These are phyloP conservation scores for Pseudozyma hubeiensis DNA, from an alignment of 1,284 basidiomycete genomes.

Conservation along the genomic window DNA sequence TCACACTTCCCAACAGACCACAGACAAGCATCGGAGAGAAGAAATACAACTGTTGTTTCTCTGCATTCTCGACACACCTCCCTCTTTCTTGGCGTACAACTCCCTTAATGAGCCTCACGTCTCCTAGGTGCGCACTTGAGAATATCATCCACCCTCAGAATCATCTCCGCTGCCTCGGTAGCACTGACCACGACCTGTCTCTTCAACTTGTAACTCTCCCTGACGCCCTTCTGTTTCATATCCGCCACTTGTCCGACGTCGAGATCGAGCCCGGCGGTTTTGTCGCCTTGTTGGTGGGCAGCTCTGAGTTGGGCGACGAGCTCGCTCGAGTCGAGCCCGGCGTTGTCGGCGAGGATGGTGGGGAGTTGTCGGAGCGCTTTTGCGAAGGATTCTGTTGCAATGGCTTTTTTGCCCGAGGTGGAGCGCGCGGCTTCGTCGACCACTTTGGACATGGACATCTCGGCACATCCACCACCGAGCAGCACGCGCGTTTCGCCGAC, in stretches of 20 bases:
- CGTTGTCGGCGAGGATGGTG: conserved; percentile 96
- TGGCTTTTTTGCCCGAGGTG: conserved; percentile 92
- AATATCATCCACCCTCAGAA: conserved; percentile 82
- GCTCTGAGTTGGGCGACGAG: conserved; percentile 89
- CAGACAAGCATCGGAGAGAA: no score
- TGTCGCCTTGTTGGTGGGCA: conserved; percentile 89
- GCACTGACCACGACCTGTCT: conserved; percentile 92
- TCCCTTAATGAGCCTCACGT: conserved; percentile 71
- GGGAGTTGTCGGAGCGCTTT: conserved; percentile 87
- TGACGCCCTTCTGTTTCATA: conserved; percentile 88
- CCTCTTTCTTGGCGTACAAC: neutral
- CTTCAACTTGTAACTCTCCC: conserved; percentile 98
- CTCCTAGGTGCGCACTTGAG: conserved; percentile 74
- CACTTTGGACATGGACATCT: conserved; percentile 96
- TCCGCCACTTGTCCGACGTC: conserved; percentile 84
- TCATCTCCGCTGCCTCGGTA: conserved; percentile 98
- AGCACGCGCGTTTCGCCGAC: conserved; percentile 95
- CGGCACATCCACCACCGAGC: conserved; percentile 94
- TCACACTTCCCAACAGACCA: no score
- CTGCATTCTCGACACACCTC: no score
- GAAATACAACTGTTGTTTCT: no score
- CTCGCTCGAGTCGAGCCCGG: conserved; percentile 96
- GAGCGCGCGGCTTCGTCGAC: conserved; percentile 88
- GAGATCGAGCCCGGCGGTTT: conserved; percentile 92
- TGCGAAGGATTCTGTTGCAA: conserved; percentile 92